Evolutionary conservation across 345 rosid genomes (phyloP).

Genomic region (Acer negundo): DNA sequence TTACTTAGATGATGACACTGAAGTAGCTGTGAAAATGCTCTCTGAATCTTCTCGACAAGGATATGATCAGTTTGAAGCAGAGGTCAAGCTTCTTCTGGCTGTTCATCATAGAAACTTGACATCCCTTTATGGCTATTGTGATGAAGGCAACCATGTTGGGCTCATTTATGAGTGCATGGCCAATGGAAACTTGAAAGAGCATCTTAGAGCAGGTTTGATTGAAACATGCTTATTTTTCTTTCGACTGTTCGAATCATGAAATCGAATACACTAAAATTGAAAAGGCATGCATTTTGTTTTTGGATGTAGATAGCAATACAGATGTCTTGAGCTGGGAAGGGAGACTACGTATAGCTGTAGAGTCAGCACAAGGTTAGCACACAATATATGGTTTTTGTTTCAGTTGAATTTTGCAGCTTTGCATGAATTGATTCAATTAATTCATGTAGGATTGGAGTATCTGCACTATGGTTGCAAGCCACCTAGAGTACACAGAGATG

Average conservation of each 20-base stretch:
- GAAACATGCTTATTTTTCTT: background rate
- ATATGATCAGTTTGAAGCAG: slow-evolving; percentile 39
- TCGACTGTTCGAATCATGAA: background rate
- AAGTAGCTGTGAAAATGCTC: slow-evolving; percentile 48
- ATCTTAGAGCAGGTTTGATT: slow-evolving; percentile 35
- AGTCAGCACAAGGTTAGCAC: slow-evolving; percentile 57
- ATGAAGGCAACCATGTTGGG: slow-evolving; percentile 42
- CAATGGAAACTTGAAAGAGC: slow-evolving; percentile 48
- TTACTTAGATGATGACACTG: slow-evolving; percentile 13
- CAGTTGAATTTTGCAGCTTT: background rate
- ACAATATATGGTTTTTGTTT: background rate
- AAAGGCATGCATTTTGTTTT: background rate
- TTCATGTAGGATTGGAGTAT: slow-evolving; percentile 53
- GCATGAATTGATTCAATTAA: background rate
- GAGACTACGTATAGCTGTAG: slow-evolving; percentile 47
- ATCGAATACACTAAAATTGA: background rate
- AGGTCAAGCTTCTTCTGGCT: slow-evolving; percentile 41
- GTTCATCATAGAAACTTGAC: slow-evolving; percentile 48
- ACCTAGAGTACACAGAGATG: slow-evolving; percentile 57
- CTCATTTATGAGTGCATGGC: slow-evolving; percentile 64
- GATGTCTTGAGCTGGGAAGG: slow-evolving; percentile 42
- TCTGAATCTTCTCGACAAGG: slow-evolving; percentile 35
- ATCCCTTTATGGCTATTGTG: slow-evolving; percentile 58
- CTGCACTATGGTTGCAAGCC: slow-evolving; percentile 67
- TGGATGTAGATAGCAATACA: slow-evolving; percentile 26